phyloP scores from a whole-genome alignment of 768 basidiomycete genomes.

The Podaxis rugospora region DNA sequence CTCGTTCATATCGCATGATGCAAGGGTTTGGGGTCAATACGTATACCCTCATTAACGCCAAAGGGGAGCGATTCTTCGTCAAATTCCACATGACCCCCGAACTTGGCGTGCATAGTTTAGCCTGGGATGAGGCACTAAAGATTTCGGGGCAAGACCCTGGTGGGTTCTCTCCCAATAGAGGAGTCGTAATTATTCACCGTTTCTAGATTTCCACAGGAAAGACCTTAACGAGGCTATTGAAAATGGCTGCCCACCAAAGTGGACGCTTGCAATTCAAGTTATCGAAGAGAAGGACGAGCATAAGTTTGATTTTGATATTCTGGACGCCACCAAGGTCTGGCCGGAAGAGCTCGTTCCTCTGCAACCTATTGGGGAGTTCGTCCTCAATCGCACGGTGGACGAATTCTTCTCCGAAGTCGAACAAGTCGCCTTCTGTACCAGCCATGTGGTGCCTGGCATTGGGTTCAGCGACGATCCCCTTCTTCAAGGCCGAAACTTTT shows the following conservation, averaged over 20 bases:
- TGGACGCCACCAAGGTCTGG: constrained; percentile 86
- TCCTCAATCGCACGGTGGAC: constrained; percentile 56
- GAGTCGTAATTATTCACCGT: neutral
- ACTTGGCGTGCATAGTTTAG: constrained; percentile 76
- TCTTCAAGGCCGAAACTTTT: constrained; percentile 83
- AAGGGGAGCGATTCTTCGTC: constrained; percentile 73
- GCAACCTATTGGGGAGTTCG: constrained; percentile 71
- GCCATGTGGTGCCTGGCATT: constrained; percentile 62
- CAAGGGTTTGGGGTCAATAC: constrained; percentile 90
- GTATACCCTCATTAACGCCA: constrained; percentile 64
- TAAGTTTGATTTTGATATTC: constrained; percentile 82
- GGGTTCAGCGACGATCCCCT: constrained; percentile 76
- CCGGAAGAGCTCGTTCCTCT: constrained; percentile 80
- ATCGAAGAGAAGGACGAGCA: constrained; percentile 71
- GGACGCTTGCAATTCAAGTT: constrained; percentile 73
- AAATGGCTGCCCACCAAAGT: constrained; percentile 66
- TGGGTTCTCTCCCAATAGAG: constrained; percentile 17
- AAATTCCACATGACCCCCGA: constrained; percentile 86
- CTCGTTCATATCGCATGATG: constrained; percentile 85
- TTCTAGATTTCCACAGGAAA: constrained; percentile 78
- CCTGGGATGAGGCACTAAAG: constrained; percentile 91
- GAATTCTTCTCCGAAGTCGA: constrained; percentile 87
- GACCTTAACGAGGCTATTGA: constrained; percentile 83
- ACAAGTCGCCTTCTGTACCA: constrained; percentile 86
- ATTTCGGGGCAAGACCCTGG: constrained; percentile 79